Conservation (phyloP, 257 asterid genomes). For the Solanum corneliomulleri region DNA sequence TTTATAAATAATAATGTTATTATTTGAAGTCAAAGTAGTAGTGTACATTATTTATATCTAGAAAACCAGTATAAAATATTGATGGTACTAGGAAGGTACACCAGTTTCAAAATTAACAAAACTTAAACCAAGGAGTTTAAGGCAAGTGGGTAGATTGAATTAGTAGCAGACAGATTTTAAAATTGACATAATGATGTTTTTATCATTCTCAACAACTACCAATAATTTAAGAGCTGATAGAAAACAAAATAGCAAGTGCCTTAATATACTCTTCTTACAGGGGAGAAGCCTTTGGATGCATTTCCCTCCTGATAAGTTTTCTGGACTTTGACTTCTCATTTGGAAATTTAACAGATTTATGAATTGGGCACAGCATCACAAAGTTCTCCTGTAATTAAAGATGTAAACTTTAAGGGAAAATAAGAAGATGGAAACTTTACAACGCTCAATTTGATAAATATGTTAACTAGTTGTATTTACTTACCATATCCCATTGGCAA, state of each 20-base stretch:
- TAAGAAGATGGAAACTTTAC: not conserved
- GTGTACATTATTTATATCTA: not conserved
- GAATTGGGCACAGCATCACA: conserved; percentile 75
- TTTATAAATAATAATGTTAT: not conserved
- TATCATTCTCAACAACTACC: not conserved
- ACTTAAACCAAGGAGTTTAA: not conserved
- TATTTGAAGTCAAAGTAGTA: not conserved
- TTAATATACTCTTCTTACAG: conserved; percentile 22
- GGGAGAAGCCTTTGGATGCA: conserved; percentile 14
- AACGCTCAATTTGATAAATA: not conserved
- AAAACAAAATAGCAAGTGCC: not conserved
- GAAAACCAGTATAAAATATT: not conserved
- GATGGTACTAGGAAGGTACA: not conserved
- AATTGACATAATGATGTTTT: not conserved
- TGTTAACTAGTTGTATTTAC: not conserved
- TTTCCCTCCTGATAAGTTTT: conserved; percentile 18
- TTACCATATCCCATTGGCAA: conserved; percentile 89
- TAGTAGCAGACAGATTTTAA: not conserved
- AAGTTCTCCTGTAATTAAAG: conserved; percentile 45
- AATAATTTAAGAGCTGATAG: not conserved
- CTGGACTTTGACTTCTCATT: conserved; percentile 39
- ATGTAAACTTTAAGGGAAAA: not conserved
- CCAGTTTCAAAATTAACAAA: not conserved
- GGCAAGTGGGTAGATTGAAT: not conserved
- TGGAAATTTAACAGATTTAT: conserved; percentile 60